These are phyloP conservation scores for Lanmaoa rubissima DNA, from an alignment of 768 basidiomycete species.

Conservation along the genomic window DNA sequence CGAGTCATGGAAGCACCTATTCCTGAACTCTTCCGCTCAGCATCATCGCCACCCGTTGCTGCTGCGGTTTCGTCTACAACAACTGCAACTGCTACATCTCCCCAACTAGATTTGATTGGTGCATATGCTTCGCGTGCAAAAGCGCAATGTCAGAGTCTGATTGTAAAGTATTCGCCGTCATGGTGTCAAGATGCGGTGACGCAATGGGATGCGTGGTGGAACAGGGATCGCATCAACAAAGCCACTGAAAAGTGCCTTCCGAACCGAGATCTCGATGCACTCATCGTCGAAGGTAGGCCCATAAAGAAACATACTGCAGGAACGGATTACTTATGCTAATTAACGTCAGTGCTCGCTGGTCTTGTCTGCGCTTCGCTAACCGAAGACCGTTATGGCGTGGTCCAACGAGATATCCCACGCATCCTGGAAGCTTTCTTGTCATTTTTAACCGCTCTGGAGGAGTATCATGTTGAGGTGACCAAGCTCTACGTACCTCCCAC, in stretches of 20 bases:
- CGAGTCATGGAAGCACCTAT: constrained; percentile 33
- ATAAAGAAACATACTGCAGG: neutral
- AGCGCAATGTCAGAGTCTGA: neutral
- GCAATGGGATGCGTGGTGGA: constrained; percentile 52
- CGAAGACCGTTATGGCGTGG: constrained; percentile 81
- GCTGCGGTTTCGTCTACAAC: constrained; percentile 10
- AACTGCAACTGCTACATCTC: neutral
- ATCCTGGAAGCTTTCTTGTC: constrained; percentile 74
- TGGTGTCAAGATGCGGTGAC: constrained; percentile 26
- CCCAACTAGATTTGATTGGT: neutral
- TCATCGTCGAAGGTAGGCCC: constrained; percentile 55
- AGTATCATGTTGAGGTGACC: constrained; percentile 55
- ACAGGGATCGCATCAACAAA: constrained; percentile 49
- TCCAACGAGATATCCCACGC: constrained; percentile 82
- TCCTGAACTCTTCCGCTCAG: constrained; percentile 51
- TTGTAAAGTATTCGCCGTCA: constrained; percentile 31
- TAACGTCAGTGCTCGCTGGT: constrained; percentile 48
- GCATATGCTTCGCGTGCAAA: constrained; percentile 1
- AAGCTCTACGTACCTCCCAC: constrained; percentile 38
- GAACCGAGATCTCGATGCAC: constrained; percentile 58
- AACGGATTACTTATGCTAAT: neutral
- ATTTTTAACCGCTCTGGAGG: constrained; percentile 66
- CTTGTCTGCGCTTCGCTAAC: constrained; percentile 69
- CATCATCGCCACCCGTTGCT: constrained; percentile 22
- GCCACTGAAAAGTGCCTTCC: constrained; percentile 56